Evolutionary conservation across 192 early-diverging fungal species (phyloP).

Genomic region (Entomortierella parvispora): DNA sequence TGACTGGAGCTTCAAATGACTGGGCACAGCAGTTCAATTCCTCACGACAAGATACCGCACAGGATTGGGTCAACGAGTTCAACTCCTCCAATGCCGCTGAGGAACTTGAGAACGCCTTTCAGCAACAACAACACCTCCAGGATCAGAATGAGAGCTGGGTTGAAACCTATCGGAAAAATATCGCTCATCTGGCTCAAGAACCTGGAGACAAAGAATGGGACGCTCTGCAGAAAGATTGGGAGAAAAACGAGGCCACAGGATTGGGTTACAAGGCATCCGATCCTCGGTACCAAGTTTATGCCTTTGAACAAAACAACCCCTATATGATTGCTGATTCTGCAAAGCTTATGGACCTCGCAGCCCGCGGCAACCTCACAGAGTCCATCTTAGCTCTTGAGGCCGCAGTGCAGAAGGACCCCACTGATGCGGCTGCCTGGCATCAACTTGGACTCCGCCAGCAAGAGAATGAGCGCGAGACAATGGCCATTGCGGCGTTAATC

Average conservation of each 20-base stretch:
- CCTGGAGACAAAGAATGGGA: constrained; percentile 76
- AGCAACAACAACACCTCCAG: constrained; percentile 62
- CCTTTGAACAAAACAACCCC: constrained; percentile 81
- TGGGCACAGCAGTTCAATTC: constrained; percentile 58
- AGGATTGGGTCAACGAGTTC: constrained; percentile 60
- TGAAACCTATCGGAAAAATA: constrained; percentile 74
- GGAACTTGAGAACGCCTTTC: constrained; percentile 56
- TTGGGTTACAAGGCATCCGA: constrained; percentile 64
- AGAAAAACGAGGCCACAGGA: constrained; percentile 52
- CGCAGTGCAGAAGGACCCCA: constrained; percentile 79
- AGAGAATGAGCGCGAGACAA: constrained; percentile 95
- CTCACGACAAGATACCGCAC: constrained; percentile 15
- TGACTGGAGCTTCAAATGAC: constrained; percentile 39
- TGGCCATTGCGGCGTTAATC: constrained; percentile 90
- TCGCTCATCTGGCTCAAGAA: constrained; percentile 69
- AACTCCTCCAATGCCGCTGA: constrained; percentile 52
- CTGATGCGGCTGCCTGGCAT: constrained; percentile 86
- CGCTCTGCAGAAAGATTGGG: constrained; percentile 77
- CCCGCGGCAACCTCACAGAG: constrained; percentile 79
- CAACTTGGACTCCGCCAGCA: constrained; percentile 91
- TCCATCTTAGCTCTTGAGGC: constrained; percentile 93
- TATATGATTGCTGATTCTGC: constrained; percentile 64
- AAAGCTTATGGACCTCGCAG: constrained; percentile 60
- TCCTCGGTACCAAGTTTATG: constrained; percentile 74
- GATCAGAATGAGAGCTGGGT: constrained; percentile 74